A percentile compares a stretch with the other conserved stretches of the same genome.
Conservation (phyloP, 495 filamentous ascomycete genomes). For the Chaetomium fimeti region DNA sequence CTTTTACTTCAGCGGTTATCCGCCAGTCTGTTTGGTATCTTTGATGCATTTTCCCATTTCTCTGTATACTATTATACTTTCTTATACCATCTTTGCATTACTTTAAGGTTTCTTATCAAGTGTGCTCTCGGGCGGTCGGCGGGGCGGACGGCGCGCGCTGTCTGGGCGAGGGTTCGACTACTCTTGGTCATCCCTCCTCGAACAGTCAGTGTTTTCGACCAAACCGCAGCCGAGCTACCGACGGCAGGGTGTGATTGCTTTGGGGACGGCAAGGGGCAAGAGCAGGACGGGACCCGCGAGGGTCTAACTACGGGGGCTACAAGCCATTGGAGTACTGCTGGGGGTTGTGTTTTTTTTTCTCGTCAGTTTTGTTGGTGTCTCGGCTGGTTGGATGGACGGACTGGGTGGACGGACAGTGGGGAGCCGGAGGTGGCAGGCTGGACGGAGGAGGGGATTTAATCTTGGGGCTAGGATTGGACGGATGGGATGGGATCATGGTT, state of each 20-base stretch:
- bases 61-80: slow-evolving; percentile 11
- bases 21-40: slow-evolving; percentile 9
- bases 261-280: slow-evolving; percentile 1
- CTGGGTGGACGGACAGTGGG: background rate
- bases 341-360: background rate
- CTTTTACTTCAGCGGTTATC: background rate
- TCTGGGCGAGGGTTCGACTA: no score
- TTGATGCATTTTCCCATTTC: background rate
- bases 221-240: background rate
- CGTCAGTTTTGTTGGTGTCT: background rate
- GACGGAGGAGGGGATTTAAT: background rate
- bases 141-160: no score
- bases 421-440: background rate
- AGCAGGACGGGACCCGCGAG: slow-evolving; percentile 13
- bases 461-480: background rate
- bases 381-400: background rate
- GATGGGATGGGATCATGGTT: background rate
- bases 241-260: background rate
- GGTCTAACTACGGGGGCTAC: slow-evolving; percentile 3
- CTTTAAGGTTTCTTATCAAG: background rate
- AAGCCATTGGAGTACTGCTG: slow-evolving; percentile 1
- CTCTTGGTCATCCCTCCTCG: background rate
- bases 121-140: background rate
- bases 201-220: background rate
- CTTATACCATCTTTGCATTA: background rate